Evolutionary conservation across 345 rosid species (phyloP), one percentile per base, ranked within the genome.

Genomic region (Ceriops tagal): DNA sequence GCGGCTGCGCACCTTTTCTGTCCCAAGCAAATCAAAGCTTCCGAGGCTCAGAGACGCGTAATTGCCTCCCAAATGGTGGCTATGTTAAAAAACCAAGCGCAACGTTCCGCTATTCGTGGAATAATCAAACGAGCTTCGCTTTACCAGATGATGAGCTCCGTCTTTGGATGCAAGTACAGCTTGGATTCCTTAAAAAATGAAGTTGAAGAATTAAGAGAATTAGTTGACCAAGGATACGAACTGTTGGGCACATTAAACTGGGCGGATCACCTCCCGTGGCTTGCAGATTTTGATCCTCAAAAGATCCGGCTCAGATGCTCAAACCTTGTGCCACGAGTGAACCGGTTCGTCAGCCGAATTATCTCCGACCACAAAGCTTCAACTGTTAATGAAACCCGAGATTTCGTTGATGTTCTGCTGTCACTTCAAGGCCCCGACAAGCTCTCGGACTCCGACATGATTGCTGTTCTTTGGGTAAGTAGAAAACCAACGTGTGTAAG

Each of bases 381-480:
- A 70, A 60, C 70, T 26, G 66, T 59, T 51, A 78, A 39, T 3
- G 77, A 73, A 21, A 65, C 68, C 66, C 73, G 74, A 43, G 92
- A 90, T 78, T 90, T 90, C 75, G 96, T 90, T 22, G 88, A 82
- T 59, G 92, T 90, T 62, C 46, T 90, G 70, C 84, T 86, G 62
- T 84, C 89, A 0, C 89, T 88, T 8, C 77, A 85, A 55, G 91
- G 86, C 21, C 65, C 76, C 13, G 96, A 88, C 20, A 78, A 73
- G 61, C 67, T 88, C 75, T 67, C 83, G 20, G 86, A 88, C 64
- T 66, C 86, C 13, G 93, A 90, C 61, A 90, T 85, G 81, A 82
- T 90, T 66, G 92, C 96, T 58, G 88, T 90, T 71, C 84, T 90
- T 9, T 90, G 96, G 96, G 96, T 90, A 80, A 61, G 84, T 56